Evolutionary conservation across 192 early-diverging fungal genomes (phyloP), one percentile per base, ranked within the genome.

Genomic region (Coemansia sp.): DNA sequence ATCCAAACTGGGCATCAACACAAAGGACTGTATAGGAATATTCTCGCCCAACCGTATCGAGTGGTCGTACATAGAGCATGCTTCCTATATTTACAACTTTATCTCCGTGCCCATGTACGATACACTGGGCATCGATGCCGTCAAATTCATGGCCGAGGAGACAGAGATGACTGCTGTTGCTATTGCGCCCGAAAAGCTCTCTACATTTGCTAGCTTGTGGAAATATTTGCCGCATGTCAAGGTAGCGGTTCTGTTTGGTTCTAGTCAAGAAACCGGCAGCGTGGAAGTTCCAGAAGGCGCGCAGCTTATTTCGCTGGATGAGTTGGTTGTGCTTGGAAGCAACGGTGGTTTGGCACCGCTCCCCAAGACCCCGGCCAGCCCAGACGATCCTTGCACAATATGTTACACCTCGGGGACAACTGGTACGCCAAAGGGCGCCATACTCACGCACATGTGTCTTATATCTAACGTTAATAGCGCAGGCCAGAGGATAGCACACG

Each of bases 401-500:
- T 95, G 95, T 91, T 98, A 92, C 70, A 93, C 90, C 23, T 91
- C 89, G 49, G 92, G 96, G 20, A 92, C 89, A 18, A 96, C 94
- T 10, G 94, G 94, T n/a, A 90, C 82, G 72, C 96, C 96, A 59
- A 98, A 98, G 81, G 96, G 96, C 63, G 95, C 93, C 4, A 82
- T 95, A 48, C 74, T 98, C 26, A 85, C 89, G 26, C 94, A 96
- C 74, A 80, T 84, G 63, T 91, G 94, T 72, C 82, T 96, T 55
- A 79, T 95, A 37, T 91, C 96, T 59, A 85, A 87, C 8, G 58
- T 56, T 2, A 31, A 72, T 21, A 59, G 61, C 0, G 59, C 46
- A 18, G 53, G 18, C 10, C 16, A 72, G 51, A 33, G 72, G 26
- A 69, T 81, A 2, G 7, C n/a, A n/a, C 55, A 61, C 26, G 74